Evolutionary conservation across 257 asterid species (phyloP), one percentile per base, ranked within the genome.

Genomic region (Ocimum tenuiflorum): DNA sequence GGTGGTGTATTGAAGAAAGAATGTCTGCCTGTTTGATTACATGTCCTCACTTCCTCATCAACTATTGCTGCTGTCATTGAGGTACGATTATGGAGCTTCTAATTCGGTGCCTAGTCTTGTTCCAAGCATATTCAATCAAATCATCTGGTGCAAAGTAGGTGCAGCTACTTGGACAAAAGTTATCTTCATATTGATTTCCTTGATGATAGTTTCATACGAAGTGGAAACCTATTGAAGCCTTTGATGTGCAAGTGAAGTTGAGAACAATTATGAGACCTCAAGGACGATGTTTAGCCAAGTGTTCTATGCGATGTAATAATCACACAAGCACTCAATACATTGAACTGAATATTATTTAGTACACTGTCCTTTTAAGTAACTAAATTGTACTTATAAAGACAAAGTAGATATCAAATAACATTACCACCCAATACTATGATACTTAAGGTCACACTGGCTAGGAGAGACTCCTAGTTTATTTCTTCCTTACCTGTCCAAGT

Each of bases 1-100:
- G 95, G 91, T 68, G 97, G 97, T 68, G 69, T 67, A 73, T 81
- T 89, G 77, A 84, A 64, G 74, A 75, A 82, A 24, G 87, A 85
- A 71, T 51, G 8, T 46, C 75, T 84, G 63, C 75, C 81, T 27
- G 63, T 78, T 72, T 82, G 78, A 57, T 61, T 47, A 7, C 47
- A 33, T 67, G 35, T 43, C 35, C 58, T 74, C 36, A 67, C 73
- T 63, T 50, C 60, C 66, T 50, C 50, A 74, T 68, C 70, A 65
- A 70, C 63, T 53, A 41, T 62, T 51, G 70, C 47, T 53, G 49
- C 76, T 68, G 67, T 59, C 33, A 39, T 63, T 67, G 51, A 81
- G 89, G 87, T 83, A 70, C 9, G 60, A 1, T 60, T 52, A 2
- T 64, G 60, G 38, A 15, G 50, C 47, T 64, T 56, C 53, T 69